phyloP scores from a whole-genome alignment of 305 asterid genomes.

The Petunia hybrid region DNA sequence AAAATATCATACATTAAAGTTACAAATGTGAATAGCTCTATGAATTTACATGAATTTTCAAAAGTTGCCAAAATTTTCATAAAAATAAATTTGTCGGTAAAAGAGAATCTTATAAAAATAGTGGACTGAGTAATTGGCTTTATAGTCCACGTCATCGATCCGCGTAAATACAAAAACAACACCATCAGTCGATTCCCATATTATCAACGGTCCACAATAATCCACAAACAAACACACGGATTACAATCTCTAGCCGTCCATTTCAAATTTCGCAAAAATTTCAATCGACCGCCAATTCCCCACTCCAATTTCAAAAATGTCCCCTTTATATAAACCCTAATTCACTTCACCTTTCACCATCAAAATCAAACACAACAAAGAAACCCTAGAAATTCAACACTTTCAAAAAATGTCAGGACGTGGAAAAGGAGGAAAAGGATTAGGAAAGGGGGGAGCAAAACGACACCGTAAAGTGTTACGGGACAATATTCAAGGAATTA shows the following conservation, averaged over 20 bases:
- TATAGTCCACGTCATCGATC: conserved; percentile 26
- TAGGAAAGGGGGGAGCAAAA: conserved; percentile 52
- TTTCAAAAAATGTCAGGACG: conserved; percentile 42
- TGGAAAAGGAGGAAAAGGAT: conserved; percentile 52
- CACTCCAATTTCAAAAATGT: neutral
- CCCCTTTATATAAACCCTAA: conserved; percentile 12
- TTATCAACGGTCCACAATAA: conserved; percentile 25
- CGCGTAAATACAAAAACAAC: neutral
- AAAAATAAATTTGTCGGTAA: no score
- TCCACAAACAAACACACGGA: neutral
- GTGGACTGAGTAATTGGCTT: neutral
- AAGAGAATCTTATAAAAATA: no score
- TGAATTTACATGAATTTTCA: no score
- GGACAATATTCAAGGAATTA: conserved; percentile 49
- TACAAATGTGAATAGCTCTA: no score
- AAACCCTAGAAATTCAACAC: neutral
- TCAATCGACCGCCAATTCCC: conserved; percentile 30
- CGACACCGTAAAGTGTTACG: conserved; percentile 49
- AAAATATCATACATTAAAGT: no score
- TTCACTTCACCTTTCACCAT: neutral
- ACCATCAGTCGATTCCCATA: neutral
- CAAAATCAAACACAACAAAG: neutral
- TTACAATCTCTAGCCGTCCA: neutral
- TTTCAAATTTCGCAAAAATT: neutral
- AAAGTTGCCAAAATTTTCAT: no score